Base-by-base conservation (phyloP, 176 grass and related monocot species). In the Tillandsia leiboldiana region DNA sequence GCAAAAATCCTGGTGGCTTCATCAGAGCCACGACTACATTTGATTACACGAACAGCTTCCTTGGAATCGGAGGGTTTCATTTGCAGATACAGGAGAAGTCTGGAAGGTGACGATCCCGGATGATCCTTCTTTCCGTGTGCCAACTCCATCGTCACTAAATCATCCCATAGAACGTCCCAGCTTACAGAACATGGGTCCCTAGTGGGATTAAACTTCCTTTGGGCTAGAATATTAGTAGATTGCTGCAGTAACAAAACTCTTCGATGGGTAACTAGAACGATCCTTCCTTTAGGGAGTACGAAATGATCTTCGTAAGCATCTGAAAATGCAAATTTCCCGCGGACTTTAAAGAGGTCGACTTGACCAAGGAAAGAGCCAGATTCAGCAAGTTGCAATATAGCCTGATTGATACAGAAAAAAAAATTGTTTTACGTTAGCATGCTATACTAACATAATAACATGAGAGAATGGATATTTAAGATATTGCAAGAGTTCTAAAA, bases 281-380 rank as follows among this genome's bases (percentile, higher is more conserved):
- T 81, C 70, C 92, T 97, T 66, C 93, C 93, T 82, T 92, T 90
- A 20, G 86, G 93, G 49, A 97, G 86, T 48, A 92, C 26, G 82
- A 83, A 90, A 82, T 97, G 93, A 74, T 86, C 89, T 71, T 97
- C 89, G 75, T 97, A 97, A 76, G 93, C 93, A 87, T 97, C 93
- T 20, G 89, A 89, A 77, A 90, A 85, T 75, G 93, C 93, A 79
- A 97, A 97, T 78, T 97, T 97, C 20, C 93, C 89, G 64, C 93
- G 83, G 48, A 97, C 80, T 90, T 97, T 97, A 65, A 97, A 97
- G 72, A 97, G 80, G 70, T 97, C 93, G 77, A 97, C 90, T 97
- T 97, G 93, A 50, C 93, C 93, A 77, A 97, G 78, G 77, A 97
- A 92, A 9, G 86, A 85, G 69, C 81, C 89, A 79, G 67, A 97